phyloP scores from a whole-genome alignment of 2,329 filamentous ascomycete species.

The Phaeomoniella chlamydospora region DNA sequence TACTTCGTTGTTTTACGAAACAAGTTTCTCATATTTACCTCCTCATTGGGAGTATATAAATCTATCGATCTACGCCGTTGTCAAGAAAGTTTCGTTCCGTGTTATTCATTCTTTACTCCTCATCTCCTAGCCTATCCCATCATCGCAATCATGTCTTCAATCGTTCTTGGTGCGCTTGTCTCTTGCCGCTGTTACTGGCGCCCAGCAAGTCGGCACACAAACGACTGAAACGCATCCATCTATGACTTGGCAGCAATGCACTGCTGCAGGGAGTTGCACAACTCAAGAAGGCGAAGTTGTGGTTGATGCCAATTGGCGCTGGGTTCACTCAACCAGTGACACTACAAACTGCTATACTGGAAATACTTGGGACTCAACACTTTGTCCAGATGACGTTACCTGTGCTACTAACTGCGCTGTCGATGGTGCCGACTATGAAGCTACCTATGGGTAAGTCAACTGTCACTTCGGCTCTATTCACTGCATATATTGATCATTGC shows the following conservation, averaged over 20 bases:
- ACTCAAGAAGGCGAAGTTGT: constrained; percentile 37
- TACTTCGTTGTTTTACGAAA: too few relatives aligned
- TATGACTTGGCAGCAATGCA: constrained; percentile 40
- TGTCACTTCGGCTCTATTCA: too few relatives aligned
- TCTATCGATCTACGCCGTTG: too few relatives aligned
- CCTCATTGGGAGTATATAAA: too few relatives aligned
- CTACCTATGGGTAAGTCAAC: constrained; percentile 25
- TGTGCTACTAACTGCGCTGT: constrained; percentile 44
- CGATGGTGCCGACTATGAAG: constrained; percentile 39
- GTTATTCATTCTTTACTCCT: not conserved
- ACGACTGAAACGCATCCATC: constrained; percentile 34
- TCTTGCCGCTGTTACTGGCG: constrained; percentile 4
- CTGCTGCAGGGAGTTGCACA: constrained; percentile 34
- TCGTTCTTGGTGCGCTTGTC: not conserved
- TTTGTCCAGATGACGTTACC: constrained; percentile 31
- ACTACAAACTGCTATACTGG: constrained; percentile 45
- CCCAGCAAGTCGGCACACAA: constrained; percentile 18
- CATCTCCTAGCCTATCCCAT: not conserved
- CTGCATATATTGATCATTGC: too few relatives aligned
- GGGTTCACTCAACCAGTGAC: constrained; percentile 34
- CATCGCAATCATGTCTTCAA: not conserved
- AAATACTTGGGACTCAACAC: constrained; percentile 33
- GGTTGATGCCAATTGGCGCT: constrained; percentile 45
- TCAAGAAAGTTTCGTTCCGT: too few relatives aligned
- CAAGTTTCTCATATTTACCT: too few relatives aligned